Evolutionary conservation across 495 filamentous ascomycete species (phyloP).

Genomic region (Talaromyces ruber): DNA sequence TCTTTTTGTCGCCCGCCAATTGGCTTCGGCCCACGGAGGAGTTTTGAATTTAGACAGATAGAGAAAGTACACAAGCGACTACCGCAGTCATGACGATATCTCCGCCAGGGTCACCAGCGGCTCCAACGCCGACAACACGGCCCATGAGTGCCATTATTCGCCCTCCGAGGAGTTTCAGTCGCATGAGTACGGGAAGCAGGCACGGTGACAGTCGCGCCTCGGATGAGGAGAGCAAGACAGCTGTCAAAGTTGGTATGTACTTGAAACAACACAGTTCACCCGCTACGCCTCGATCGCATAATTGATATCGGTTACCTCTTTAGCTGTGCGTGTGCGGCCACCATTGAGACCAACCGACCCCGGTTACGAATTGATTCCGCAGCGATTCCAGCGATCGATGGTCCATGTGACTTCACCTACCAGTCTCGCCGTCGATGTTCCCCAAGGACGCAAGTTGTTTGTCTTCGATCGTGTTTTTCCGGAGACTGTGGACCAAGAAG

Average conservation of each 20-base stretch:
- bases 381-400: conserved; percentile 90
- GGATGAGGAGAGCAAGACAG: conserved; percentile 88
- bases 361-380: conserved; percentile 88
- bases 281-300: conserved; percentile 10
- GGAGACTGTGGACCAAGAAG: conserved; percentile 75
- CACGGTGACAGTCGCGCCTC: conserved; percentile 77
- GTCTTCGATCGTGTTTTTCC: conserved; percentile 93
- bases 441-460: conserved; percentile 88
- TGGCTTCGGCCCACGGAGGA: not conserved
- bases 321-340: conserved; percentile 91
- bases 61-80: not conserved
- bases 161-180: conserved; percentile 74
- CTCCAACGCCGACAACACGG: conserved; percentile 45
- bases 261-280: conserved; percentile 2
- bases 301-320: conserved; percentile 9
- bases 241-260: conserved; percentile 97
- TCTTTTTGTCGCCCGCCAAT: not conserved
- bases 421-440: conserved; percentile 78
- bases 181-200: conserved; percentile 81
- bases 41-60: not conserved
- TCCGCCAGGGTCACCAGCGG: conserved; percentile 51
- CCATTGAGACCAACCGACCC: conserved; percentile 78
- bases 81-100: conserved; percentile 39
- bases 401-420: conserved; percentile 80
- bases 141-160: conserved; percentile 84